phyloP scores from a whole-genome alignment of 148 eudicot genomes.

The Oxyria digyna region DNA sequence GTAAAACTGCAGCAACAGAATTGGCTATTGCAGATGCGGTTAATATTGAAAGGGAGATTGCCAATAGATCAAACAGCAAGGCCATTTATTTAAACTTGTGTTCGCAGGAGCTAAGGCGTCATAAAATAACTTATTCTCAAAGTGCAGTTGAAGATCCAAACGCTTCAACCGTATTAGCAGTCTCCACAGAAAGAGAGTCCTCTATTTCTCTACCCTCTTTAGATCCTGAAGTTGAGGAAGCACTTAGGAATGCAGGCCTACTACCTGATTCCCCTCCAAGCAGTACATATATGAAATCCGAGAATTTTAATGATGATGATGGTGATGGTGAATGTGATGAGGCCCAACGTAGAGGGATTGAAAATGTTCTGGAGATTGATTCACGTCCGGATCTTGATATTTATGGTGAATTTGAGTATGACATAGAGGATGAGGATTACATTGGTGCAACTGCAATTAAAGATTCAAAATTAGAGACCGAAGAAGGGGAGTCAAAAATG shows the following conservation, averaged over 20 bases:
- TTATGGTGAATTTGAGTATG: conserved; percentile 88
- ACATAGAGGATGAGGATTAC: conserved; percentile 74
- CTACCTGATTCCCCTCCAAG: conserved; percentile 81
- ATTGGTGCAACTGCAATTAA: conserved; percentile 42
- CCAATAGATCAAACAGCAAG: conserved; percentile 78
- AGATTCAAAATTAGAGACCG: conserved; percentile 29
- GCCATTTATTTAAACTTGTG: conserved; percentile 72
- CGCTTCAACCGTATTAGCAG: conserved; percentile 17
- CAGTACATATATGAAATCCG: conserved; percentile 36
- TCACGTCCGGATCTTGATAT: conserved; percentile 78
- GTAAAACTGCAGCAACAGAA: conserved; percentile 72
- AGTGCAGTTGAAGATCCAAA: conserved; percentile 19
- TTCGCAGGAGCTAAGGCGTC: conserved; percentile 59
- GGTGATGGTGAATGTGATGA: conserved; percentile 3
- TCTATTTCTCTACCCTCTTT: conserved; percentile 17
- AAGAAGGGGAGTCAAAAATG: conserved; percentile 47
- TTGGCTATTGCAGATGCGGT: conserved; percentile 91
- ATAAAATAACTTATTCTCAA: conserved; percentile 18
- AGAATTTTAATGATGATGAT: conserved; percentile 37
- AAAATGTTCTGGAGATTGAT: conserved; percentile 60
- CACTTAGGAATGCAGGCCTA: conserved; percentile 74
- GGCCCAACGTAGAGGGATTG: conserved; percentile 31
- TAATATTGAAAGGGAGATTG: conserved; percentile 78
- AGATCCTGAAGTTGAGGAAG: conserved; percentile 54
- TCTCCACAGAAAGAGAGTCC: conserved; percentile 18